A percentile compares a stretch with the other conserved stretches of the same genome.
These are phyloP conservation scores for Cercospora zeae-maydis DNA, from an alignment of 2,329 filamentous ascomycete species.

Conservation along the genomic window DNA sequence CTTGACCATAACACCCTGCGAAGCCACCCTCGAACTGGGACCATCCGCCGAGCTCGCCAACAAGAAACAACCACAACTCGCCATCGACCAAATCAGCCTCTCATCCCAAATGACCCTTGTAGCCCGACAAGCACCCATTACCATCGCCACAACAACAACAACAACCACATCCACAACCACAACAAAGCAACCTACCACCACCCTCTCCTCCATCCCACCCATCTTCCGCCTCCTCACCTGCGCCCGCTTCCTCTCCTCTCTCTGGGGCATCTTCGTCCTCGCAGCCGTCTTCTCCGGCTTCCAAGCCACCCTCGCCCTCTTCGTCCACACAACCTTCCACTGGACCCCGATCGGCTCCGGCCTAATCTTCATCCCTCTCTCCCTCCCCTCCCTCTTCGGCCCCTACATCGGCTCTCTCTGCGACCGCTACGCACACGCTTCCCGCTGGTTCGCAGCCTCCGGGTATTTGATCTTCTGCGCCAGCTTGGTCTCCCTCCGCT, in stretches of 20 bases:
- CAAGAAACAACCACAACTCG: neutral
- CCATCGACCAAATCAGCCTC: conserved; percentile 7
- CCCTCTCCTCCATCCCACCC: conserved; percentile 8
- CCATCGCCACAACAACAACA: neutral
- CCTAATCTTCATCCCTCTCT: conserved; percentile 28
- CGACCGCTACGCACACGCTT: conserved; percentile 19
- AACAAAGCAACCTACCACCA: neutral
- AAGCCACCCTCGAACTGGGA: neutral
- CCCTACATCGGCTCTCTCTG: conserved; percentile 23
- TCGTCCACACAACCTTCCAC: conserved; percentile 19
- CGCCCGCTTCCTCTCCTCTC: conserved; percentile 19
- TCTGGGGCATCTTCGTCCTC: conserved; percentile 26
- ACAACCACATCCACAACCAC: neutral
- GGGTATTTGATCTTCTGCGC: conserved; percentile 19
- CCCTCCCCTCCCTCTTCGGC: conserved; percentile 24
- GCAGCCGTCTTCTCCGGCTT: conserved; percentile 23
- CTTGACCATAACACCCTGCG: neutral
- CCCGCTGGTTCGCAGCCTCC: conserved; percentile 21
- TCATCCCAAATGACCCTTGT: neutral
- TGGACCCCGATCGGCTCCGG: conserved; percentile 24
- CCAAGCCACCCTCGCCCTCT: conserved; percentile 24
- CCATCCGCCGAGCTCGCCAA: too few relatives aligned
- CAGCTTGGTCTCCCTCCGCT: conserved; percentile 18
- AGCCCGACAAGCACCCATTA: neutral
- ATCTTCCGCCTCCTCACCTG: conserved; percentile 23